Percentiles rank a stretch among this genome's conserved stretches.
Conservation (phyloP, 2,329 filamentous ascomycete species). For the Fragosphaeria purpurea region DNA sequence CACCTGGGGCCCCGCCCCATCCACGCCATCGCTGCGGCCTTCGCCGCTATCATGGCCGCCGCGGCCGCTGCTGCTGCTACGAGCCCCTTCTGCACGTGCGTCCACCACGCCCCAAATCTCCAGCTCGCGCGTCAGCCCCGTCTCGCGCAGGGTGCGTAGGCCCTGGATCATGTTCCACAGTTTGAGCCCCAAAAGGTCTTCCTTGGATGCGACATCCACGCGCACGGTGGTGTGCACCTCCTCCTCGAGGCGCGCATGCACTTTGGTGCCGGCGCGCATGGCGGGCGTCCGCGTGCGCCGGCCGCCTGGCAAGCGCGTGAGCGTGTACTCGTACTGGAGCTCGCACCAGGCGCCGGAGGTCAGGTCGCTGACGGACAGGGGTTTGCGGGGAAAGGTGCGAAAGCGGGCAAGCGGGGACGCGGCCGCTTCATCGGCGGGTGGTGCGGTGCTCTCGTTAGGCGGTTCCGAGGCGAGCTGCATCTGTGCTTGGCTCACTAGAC, state of each 20-base stretch:
- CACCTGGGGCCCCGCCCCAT: slow-evolving; percentile 37
- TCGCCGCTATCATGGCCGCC: neutral
- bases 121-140: slow-evolving; percentile 63
- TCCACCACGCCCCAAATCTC: slow-evolving; percentile 80
- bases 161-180: slow-evolving; percentile 92
- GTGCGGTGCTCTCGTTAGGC: neutral
- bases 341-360: slow-evolving; percentile 92
- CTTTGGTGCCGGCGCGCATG: slow-evolving; percentile 71
- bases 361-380: slow-evolving; percentile 79
- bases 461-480: no score
- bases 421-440: neutral
- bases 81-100: neutral
- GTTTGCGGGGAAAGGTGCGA: slow-evolving; percentile 64
- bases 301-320: slow-evolving; percentile 62
- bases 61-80: no score
- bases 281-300: slow-evolving; percentile 64
- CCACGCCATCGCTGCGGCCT: slow-evolving; percentile 26
- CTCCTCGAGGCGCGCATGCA: slow-evolving; percentile 78
- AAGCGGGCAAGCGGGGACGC: slow-evolving; percentile 64
- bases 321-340: slow-evolving; percentile 80
- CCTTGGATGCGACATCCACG: slow-evolving; percentile 61
- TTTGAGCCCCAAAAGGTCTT: slow-evolving; percentile 71
- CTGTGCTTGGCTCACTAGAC: slow-evolving; percentile 44
- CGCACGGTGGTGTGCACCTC: slow-evolving; percentile 70
- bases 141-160: slow-evolving; percentile 60